Conservation (phyloP, 2,329 filamentous ascomycete genomes). For the Bipolaris victoriae region DNA sequence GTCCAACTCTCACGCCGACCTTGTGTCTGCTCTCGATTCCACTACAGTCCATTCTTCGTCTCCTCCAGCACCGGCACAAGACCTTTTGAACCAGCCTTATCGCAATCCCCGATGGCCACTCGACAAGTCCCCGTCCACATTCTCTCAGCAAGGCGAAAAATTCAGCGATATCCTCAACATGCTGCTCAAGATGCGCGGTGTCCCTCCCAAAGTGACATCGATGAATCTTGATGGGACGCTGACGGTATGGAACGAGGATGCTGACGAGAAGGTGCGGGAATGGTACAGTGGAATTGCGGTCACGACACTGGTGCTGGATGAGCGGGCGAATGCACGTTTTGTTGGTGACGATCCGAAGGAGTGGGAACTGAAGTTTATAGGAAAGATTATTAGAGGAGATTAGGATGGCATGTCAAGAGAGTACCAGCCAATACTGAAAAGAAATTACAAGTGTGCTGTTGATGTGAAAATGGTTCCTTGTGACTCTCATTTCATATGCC, state of each 20-base stretch:
- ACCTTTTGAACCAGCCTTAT: conserved; percentile 10
- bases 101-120: conserved; percentile 58
- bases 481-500: not conserved
- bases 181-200: conserved; percentile 63
- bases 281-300: conserved; percentile 48
- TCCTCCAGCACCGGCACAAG: not conserved
- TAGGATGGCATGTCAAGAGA: conserved; percentile 4
- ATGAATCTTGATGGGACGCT: conserved; percentile 45
- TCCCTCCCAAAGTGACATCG: conserved; percentile 50
- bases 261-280: conserved; percentile 39
- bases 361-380: conserved; percentile 48
- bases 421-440: not conserved
- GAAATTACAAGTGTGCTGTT: not conserved
- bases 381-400: conserved; percentile 43
- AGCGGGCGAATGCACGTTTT: conserved; percentile 38
- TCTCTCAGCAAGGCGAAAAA: conserved; percentile 62
- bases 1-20: conserved; percentile 21
- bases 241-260: conserved; percentile 41
- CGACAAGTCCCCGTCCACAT: conserved; percentile 58
- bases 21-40: conserved; percentile 35
- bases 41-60: conserved; percentile 11
- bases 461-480: not conserved
- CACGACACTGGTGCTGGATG: conserved; percentile 35
- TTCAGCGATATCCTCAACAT: conserved; percentile 64
- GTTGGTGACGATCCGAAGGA: conserved; percentile 40